Evolutionary conservation across 2,329 filamentous ascomycete species (phyloP), one percentile per base, ranked within the genome.

Genomic region (Neofusicoccum parvum): DNA sequence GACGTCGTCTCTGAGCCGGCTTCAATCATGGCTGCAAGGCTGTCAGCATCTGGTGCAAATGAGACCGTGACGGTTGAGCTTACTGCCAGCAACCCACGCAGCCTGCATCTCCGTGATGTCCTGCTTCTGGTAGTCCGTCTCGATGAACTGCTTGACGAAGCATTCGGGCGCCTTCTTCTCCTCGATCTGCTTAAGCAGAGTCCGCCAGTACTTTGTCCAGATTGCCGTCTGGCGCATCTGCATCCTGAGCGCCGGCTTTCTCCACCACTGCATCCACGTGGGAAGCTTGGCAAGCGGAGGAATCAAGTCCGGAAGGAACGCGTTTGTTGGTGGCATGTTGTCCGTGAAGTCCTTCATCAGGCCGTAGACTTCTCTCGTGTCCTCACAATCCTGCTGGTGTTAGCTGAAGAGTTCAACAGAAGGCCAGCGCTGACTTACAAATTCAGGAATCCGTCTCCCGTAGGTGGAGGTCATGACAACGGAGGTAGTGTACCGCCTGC

Each of bases 381-480:
- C 75, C 15, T 73, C 68, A 50, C 73, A 75, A 46, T 75, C 73
- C 73, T 74, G 45, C n/a, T 20, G 43, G 46, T 3, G 9, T 53
- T 3, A 53, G 49, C 6, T 46, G 17, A 3, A 15, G 10, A 3
- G 7, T 9, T 14, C 5, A 17, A 12, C 15, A n/a, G 1, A 15
- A 10, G 3, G 20, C 20, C 6, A 32, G 3, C 3, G 12, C n/a
- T 6, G 41, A 71, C 73, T 67, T 43, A 74, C 73, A 72, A 72
- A 76, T 32, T 74, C 64, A 20, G 72, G 71, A 43, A 77, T 73
- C 27, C 75, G 71, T 59, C 68, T 64, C 32, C 75, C 75, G 67
- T 76, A 77, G 10, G 74, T 77, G 67, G 71, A 75, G 14, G 74
- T 77, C 74, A 76, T 78, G 46, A 78, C 75, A 11, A 76, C 72